Base-by-base conservation (phyloP, 2,329 filamentous ascomycete genomes). In the Aspergillus ibericus region DNA sequence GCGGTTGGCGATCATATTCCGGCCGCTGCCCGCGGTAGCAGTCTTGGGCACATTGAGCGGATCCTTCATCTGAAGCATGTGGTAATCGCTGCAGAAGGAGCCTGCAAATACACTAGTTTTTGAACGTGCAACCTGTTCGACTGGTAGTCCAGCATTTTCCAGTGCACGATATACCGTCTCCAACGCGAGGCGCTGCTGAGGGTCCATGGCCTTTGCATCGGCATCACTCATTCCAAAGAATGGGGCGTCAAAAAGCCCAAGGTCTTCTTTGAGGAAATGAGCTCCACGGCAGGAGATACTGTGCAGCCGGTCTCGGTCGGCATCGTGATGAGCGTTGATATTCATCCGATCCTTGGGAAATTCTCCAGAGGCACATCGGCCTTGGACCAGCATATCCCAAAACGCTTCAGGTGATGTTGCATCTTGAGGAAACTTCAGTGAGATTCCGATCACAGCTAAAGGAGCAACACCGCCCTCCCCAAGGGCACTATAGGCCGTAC, bases 71-170 rank as follows among this genome's bases (percentile, higher is more conserved):
- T 67, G 59, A 3, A 70, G 32, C 7, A 60, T 50, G 5, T 58
- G 44, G 53, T 76, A 77, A 51, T 78, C 75, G 6, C 60, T 48
- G 34, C 60, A 60, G 54, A 72, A 71, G 0, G 64, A 53, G 8
- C 72, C 74, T 5, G 71, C 65, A 57, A 70, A 75, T 1, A 77
- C 73, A 13, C 66, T 65, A 1, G 73, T 77, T 18, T 66, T 61
- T 4, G 71, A 70, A 3, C 73, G 70, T 2, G 53, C 55, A 8
- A 76, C 55, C 5, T 58, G 49, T n/a, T 72, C 61, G 18, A 75
- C 59, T 2, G 63, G 52, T 48, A 60, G 38, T 2, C 70, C 72
- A 1, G 70, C 71, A 46, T 65, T 65, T 38, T 70, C 68, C 0
- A 75, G 56, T 1, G 67, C 63, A 18, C 70, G 67, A 25, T 70